Conservation (phyloP, 108 stramenopile genomes). For the Cyclotella atomus region DNA sequence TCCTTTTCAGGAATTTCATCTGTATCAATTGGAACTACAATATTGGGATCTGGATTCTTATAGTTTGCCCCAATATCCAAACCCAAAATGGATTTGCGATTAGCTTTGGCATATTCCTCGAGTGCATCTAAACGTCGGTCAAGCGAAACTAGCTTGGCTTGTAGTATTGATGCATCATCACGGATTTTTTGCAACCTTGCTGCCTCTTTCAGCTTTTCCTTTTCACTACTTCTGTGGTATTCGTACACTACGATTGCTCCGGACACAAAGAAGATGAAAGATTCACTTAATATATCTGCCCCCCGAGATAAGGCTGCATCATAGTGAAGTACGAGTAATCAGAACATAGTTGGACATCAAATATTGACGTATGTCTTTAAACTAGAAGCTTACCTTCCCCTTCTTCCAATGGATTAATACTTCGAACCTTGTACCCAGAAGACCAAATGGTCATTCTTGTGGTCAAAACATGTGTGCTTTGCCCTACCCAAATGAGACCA, state of each 20-base stretch:
- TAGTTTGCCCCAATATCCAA: constrained; percentile 48
- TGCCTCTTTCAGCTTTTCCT: constrained; percentile 59
- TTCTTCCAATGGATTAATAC: constrained; percentile 71
- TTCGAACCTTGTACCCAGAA: constrained; percentile 76
- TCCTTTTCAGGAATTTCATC: neutral
- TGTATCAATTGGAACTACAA: constrained; percentile 7
- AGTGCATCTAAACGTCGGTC: constrained; percentile 73
- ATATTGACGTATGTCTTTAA: too few relatives aligned
- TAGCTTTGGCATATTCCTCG: constrained; percentile 64
- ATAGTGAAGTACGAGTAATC: too few relatives aligned
- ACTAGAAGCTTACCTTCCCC: constrained; percentile 25
- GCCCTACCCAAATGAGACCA: constrained; percentile 76
- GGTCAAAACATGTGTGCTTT: constrained; percentile 66
- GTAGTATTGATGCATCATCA: constrained; percentile 56
- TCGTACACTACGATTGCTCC: constrained; percentile 68
- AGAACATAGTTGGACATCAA: too few relatives aligned
- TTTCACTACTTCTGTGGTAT: constrained; percentile 71
- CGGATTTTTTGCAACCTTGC: constrained; percentile 41
- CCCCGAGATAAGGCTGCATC: constrained; percentile 70
- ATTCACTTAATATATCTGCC: constrained; percentile 84
- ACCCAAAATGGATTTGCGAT: constrained; percentile 41
- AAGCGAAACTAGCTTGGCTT: constrained; percentile 70
- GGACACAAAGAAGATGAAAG: constrained; percentile 70
- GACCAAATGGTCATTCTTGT: constrained; percentile 89
- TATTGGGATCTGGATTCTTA: constrained; percentile 45